A percentile compares a stretch with the other conserved stretches of the same genome.
These are phyloP conservation scores for Yarrowia alimentaria DNA, from an alignment of 805 yeast genomes.

Conservation along the genomic window DNA sequence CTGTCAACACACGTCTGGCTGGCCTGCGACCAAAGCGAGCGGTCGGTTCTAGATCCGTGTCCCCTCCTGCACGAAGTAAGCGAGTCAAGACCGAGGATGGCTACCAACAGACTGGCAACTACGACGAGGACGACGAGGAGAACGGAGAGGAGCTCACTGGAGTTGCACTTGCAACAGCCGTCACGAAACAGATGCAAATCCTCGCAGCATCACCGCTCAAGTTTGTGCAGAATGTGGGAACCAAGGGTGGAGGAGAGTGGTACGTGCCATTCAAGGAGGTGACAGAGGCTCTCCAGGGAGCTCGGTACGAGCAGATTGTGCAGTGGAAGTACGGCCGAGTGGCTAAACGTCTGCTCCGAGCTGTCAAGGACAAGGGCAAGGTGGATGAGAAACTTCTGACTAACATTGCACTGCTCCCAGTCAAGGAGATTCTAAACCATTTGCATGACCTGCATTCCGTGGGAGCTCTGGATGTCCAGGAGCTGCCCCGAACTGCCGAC, in stretches of 20 bases:
- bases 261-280: slow-evolving; percentile 41
- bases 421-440: slow-evolving; percentile 69
- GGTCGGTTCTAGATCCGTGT: not conserved
- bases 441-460: slow-evolving; percentile 62
- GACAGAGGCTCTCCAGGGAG: slow-evolving; percentile 35
- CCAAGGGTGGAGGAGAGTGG: slow-evolving; percentile 52
- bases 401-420: slow-evolving; percentile 71
- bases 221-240: slow-evolving; percentile 56
- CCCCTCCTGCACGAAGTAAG: slow-evolving; percentile 24
- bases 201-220: slow-evolving; percentile 56
- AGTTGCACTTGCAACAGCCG: slow-evolving; percentile 30
- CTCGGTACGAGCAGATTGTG: slow-evolving; percentile 41
- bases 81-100: slow-evolving; percentile 35
- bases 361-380: slow-evolving; percentile 65
- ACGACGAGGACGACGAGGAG: slow-evolving; percentile 33
- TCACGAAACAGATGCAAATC: slow-evolving; percentile 68
- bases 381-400: slow-evolving; percentile 84
- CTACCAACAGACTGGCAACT: slow-evolving; percentile 26
- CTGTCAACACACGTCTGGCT: not conserved
- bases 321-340: slow-evolving; percentile 44
- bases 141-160: slow-evolving; percentile 40
- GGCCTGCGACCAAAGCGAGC: slow-evolving; percentile 17
- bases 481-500: slow-evolving; percentile 87
- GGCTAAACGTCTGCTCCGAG: slow-evolving; percentile 71
- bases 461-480: slow-evolving; percentile 83